These are phyloP conservation scores for Apophysomyces sp. DNA, from an alignment of 371 early-diverging fungal genomes.

Conservation along the genomic window DNA sequence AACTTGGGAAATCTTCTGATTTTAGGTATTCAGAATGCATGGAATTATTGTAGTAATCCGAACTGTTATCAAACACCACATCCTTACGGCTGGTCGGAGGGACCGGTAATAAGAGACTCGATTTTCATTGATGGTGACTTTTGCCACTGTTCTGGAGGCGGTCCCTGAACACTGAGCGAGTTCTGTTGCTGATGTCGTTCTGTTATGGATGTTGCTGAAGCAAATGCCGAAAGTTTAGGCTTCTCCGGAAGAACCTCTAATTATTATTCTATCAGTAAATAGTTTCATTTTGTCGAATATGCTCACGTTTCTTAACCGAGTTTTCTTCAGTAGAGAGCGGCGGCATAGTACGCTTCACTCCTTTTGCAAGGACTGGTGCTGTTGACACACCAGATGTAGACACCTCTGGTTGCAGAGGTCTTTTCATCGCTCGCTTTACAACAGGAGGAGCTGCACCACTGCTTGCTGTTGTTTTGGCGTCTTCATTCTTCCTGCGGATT, in stretches of 20 bases:
- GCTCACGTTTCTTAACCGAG: neutral
- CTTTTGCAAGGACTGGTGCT: neutral
- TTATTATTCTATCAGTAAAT: neutral
- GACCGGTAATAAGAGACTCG: slow-evolving; percentile 24
- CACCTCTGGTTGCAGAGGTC: neutral
- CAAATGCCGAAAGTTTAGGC: neutral
- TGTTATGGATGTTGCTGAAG: neutral
- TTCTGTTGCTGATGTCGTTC: neutral
- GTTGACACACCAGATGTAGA: neutral
- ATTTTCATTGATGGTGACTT: slow-evolving; percentile 28
- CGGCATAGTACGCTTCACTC: slow-evolving; percentile 1
- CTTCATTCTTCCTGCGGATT: neutral
- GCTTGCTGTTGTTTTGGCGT: neutral
- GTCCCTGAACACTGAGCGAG: neutral
- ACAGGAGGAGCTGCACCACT: neutral
- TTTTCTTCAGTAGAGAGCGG: neutral
- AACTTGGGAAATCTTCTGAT: too few relatives aligned
- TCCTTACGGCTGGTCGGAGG: neutral
- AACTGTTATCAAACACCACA: neutral
- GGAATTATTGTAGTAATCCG: too few relatives aligned
- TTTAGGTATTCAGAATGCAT: too few relatives aligned
- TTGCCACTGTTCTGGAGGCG: slow-evolving; percentile 4
- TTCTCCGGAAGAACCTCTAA: neutral
- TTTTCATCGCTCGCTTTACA: neutral
- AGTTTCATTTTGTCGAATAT: neutral